Evolutionary conservation across 1,139 yeast genomes (phyloP), one percentile per base, ranked within the genome.

Genomic region (Fermentozyma sake): DNA sequence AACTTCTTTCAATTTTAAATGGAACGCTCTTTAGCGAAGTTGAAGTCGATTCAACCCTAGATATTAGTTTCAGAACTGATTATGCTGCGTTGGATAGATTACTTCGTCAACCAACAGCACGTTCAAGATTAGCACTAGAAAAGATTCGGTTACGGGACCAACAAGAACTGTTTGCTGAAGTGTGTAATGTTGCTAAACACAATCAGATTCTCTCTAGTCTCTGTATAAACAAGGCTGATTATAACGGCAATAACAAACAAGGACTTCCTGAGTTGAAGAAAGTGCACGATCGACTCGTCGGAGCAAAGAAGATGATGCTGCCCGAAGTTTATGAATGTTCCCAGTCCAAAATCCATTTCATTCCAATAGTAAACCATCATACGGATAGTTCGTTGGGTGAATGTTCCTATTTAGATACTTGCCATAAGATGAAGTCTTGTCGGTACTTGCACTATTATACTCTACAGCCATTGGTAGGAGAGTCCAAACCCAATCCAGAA

Each of bases 351-450:
- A 68, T 73, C 28, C 93, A 82, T 50, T 77, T 63, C 42, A 57
- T 82, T 16, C 87, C 89, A 1, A 62, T 80, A 11, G 53, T 76
- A 24, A 69, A 65, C 23, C 44, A 45, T 17, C 61, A 65, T 20
- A 66, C 96, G 0, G 96, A 89, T 45, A 33, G 55, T 1, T 57
- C 66, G 13, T 53, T 85, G n/a, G 97, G 96, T 1, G 96, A 89
- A 52, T 89, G 97, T 47, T 87, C 96, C 4, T 89, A 89, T 47
- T 65, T 89, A 37, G 96, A 89, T 50, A 87, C 96, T 1, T 89
- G 97, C 46, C 95, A 85, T 55, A 86, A 87, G 52, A 72, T 83
- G 54, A 77, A 74, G 38, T 63, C 76, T 4, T 89, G 96, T 53
- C 66, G 94, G 16, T 89, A 83, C 50, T 66, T 85, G 23, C 97